Evolutionary conservation across 768 basidiomycete genomes (phyloP).

Genomic region (Amanita phalloides): DNA sequence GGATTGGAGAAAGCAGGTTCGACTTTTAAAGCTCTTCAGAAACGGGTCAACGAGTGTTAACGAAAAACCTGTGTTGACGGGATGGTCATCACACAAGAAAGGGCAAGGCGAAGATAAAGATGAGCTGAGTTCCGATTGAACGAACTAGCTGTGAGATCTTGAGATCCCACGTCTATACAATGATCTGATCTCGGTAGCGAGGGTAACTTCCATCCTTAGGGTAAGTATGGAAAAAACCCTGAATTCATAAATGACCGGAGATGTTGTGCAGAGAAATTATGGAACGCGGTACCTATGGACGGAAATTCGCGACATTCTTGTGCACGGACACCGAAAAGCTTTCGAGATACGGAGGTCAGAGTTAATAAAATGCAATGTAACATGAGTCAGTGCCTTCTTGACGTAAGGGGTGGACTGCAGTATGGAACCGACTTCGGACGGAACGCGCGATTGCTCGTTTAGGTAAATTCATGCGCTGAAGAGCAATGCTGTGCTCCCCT

Average conservation of each 20-base stretch:
- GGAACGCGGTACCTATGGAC: neutral
- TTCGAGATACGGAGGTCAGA: neutral
- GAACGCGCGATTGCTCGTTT: neutral
- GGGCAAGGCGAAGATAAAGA: neutral
- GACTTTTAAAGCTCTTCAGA: constrained; percentile 2
- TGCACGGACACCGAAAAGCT: neutral
- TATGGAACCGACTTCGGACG: neutral
- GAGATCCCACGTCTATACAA: constrained; percentile 1
- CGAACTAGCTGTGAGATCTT: constrained; percentile 4
- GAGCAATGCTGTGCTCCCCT: neutral
- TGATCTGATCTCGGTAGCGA: constrained; percentile 5
- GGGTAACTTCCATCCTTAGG: neutral
- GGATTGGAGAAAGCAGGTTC: neutral
- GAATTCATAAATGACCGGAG: constrained; percentile 1
- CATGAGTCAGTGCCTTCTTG: neutral
- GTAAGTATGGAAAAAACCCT: neutral
- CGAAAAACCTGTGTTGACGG: constrained; percentile 4
- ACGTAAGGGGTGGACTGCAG: constrained; percentile 2
- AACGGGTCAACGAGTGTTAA: neutral
- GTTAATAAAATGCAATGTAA: neutral
- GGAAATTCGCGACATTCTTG: neutral
- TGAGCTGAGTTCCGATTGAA: neutral
- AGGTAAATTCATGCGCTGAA: neutral
- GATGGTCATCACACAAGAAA: neutral
- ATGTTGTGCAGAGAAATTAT: neutral